phyloP scores from a whole-genome alignment of 2,329 filamentous ascomycete species.

The Sarocladiaceae sp. region DNA sequence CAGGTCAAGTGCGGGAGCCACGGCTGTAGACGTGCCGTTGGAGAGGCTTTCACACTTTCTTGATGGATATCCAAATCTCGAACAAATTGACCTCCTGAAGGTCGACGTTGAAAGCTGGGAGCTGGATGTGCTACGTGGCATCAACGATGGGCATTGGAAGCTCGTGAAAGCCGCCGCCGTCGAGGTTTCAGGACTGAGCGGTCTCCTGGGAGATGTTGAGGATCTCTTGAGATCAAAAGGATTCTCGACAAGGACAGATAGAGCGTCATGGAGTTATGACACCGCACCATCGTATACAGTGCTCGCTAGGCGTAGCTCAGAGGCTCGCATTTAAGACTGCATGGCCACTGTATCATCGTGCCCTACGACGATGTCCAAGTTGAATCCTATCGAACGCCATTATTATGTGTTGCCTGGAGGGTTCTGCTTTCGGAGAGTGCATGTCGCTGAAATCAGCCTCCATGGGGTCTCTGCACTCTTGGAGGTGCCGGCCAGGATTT shows the following conservation, averaged over 20 bases:
- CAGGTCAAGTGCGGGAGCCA: slow-evolving; percentile 8
- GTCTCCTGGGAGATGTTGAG: slow-evolving; percentile 12
- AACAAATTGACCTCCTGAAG: slow-evolving; percentile 21
- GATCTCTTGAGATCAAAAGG: slow-evolving; percentile 17
- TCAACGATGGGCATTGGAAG: slow-evolving; percentile 19
- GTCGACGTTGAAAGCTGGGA: slow-evolving; percentile 22
- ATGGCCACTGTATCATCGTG: too few relatives aligned
- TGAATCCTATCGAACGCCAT: too few relatives aligned
- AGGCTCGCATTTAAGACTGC: too few relatives aligned
- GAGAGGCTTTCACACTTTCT: slow-evolving; percentile 18
- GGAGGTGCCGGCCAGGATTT: too few relatives aligned
- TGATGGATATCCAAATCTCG: slow-evolving; percentile 10
- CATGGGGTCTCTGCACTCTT: too few relatives aligned
- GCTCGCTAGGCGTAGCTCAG: not conserved
- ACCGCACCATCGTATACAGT: not conserved
- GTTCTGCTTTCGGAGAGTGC: too few relatives aligned
- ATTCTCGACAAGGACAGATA: slow-evolving; percentile 10
- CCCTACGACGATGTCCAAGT: too few relatives aligned
- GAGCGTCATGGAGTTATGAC: not conserved
- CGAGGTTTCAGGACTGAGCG: slow-evolving; percentile 16
- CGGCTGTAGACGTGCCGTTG: slow-evolving; percentile 14
- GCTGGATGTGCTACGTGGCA: slow-evolving; percentile 17
- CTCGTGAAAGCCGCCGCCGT: slow-evolving; percentile 17
- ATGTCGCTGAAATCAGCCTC: too few relatives aligned
- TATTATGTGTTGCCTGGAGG: too few relatives aligned